Percentiles rank a stretch among this genome's conserved stretches.
Evolutionary conservation across 2,329 filamentous ascomycete species (phyloP).

Genomic region (Colletotrichum endophyticum): DNA sequence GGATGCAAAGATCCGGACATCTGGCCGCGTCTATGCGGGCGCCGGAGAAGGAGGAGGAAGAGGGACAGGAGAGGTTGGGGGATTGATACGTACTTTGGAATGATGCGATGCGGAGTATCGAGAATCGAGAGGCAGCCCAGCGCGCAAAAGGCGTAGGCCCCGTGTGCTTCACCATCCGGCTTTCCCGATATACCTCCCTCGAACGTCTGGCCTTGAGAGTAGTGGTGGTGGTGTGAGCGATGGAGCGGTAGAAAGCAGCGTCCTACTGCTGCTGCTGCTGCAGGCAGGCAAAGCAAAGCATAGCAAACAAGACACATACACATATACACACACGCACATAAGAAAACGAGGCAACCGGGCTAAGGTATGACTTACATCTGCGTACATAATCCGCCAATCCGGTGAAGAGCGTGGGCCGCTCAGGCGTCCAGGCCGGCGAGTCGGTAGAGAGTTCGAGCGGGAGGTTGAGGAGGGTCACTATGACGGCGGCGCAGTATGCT

Average conservation of each 20-base stretch:
- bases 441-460: conserved; percentile 79
- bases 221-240: neutral
- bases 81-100: conserved; percentile 65
- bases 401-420: conserved; percentile 69
- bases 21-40: neutral
- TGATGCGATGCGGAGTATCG: conserved; percentile 75
- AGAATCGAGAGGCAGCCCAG: conserved; percentile 88
- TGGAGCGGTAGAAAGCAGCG: neutral
- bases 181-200: conserved; percentile 91
- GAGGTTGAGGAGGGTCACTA: conserved; percentile 82
- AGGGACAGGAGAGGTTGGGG: neutral
- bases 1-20: neutral
- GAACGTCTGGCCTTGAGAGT: conserved; percentile 77
- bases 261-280: neutral
- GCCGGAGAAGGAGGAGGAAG: neutral
- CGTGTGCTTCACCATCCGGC: conserved; percentile 90
- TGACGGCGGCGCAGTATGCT: conserved; percentile 87
- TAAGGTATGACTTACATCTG: conserved; percentile 65
- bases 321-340: neutral
- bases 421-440: conserved; percentile 69
- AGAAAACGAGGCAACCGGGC: conserved; percentile 3
- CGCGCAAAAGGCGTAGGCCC: conserved; percentile 95
- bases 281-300: neutral
- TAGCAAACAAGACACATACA: neutral
- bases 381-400: conserved; percentile 81